Base-by-base conservation (phyloP, 257 asterid species). In the Salvia rosmarinus region DNA sequence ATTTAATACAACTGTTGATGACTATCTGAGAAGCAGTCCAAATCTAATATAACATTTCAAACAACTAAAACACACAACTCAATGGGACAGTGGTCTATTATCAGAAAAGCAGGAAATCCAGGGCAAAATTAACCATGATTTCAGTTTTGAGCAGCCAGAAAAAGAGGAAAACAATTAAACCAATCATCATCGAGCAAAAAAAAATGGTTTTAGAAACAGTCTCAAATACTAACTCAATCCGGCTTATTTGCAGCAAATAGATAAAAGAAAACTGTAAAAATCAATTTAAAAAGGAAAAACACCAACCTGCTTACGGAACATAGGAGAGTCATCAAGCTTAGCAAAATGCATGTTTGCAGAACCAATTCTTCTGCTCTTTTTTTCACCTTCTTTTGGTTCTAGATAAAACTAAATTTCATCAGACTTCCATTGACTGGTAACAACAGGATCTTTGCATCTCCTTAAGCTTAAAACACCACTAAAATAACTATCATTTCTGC, bases 251-350 rank as follows among this genome's bases (percentile, higher is more conserved):
- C 68, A 59, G 64, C 19, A 16, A 16, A 74, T 21, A 57, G 43
- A 56, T 20, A 46, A 54, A 51, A 55, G 35, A 4, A 21, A 12
- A 25, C 1, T 14, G 8, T 5, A 2, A 58, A 59, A 59, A n/a
- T 16, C 9, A 16, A 32, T 5, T 2, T 6, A 1, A 46, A 61
- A 10, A 62, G 14, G 4, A 13, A 42, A 32, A 49, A 35, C 61
- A 30, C 75, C 65, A 52, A 94, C 99, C 99, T 95, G 97, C 72
- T 95, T 92, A 50, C 98, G 97, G 85, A 95, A 95, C 98, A 95
- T 92, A 67, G 99, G 99, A 79, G 99, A 95, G 82, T 95, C 99
- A 82, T 95, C 99, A 63, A 95, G 98, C 93, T 92, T 95, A 76
- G 94, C 88, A 77, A 90, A 95, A 81, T 88, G 94, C 98, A 91